phyloP scores from a whole-genome alignment of 352 stramenopile genomes.

The Aphanomyces astaci region DNA sequence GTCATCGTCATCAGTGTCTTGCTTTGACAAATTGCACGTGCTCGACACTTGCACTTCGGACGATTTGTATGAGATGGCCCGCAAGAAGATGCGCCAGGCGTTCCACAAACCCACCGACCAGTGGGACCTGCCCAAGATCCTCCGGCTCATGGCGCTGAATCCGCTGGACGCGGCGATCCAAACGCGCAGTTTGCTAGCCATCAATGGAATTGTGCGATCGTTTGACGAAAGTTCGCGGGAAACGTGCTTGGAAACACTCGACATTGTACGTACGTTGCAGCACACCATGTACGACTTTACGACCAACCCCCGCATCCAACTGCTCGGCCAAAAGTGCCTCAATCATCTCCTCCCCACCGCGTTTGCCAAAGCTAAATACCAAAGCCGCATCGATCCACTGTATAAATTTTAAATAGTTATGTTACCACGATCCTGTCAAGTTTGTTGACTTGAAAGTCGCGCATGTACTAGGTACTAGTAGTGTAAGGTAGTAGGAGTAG shows the following conservation, averaged over 20 bases:
- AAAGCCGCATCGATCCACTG: constrained; percentile 62
- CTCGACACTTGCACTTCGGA: constrained; percentile 16
- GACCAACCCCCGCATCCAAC: constrained; percentile 46
- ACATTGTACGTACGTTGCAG: constrained; percentile 42
- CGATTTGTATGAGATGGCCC: constrained; percentile 36
- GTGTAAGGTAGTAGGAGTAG: no score
- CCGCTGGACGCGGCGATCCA: constrained; percentile 52
- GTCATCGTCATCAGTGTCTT: neutral
- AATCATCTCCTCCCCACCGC: constrained; percentile 50
- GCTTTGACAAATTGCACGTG: constrained; percentile 22
- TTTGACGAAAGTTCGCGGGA: constrained; percentile 27
- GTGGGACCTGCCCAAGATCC: constrained; percentile 45
- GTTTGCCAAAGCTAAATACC: constrained; percentile 62
- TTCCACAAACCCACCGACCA: constrained; percentile 44
- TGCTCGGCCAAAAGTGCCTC: constrained; percentile 45
- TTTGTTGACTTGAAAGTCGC: no score
- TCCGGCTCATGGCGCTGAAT: constrained; percentile 48
- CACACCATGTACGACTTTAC: constrained; percentile 58
- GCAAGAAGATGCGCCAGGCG: constrained; percentile 39
- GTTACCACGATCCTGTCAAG: no score
- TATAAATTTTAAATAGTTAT: constrained; percentile 55
- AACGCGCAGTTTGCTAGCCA: constrained; percentile 45
- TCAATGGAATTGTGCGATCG: constrained; percentile 47
- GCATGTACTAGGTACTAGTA: no score
- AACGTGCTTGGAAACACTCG: neutral